Percentiles rank a stretch among this genome's conserved stretches.
phyloP scores from a whole-genome alignment of 163 green algal genomes.

The Prototheca cutis region DNA sequence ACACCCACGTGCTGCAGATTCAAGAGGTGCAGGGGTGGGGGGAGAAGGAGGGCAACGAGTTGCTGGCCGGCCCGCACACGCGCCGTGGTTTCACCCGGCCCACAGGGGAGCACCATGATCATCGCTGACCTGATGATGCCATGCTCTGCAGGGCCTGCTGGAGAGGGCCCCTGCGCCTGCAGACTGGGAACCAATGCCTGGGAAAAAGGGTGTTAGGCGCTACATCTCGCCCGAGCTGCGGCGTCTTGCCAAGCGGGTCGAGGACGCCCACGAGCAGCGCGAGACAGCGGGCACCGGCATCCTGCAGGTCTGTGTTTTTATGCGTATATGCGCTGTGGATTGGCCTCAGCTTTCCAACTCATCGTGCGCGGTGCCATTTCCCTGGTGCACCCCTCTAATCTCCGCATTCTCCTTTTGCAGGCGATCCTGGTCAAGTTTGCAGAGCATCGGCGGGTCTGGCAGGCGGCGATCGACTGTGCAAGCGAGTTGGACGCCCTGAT shows the following conservation, averaged over 20 bases:
- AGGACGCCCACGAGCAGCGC: conserved; percentile 32
- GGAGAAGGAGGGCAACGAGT: not conserved
- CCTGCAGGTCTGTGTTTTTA: too few relatives aligned
- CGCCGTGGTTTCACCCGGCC: too few relatives aligned
- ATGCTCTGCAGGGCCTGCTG: too few relatives aligned
- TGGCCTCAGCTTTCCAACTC: too few relatives aligned
- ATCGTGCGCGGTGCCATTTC: too few relatives aligned
- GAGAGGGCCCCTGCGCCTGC: too few relatives aligned
- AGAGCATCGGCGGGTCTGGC: conserved; percentile 51
- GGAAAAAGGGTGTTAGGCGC: conserved; percentile 73
- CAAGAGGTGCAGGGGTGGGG: conserved; percentile 30
- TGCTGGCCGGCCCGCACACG: too few relatives aligned
- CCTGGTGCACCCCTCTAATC: too few relatives aligned
- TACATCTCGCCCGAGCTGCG: conserved; percentile 58
- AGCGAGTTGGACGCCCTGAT: conserved; percentile 83
- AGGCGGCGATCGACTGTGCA: conserved; percentile 48
- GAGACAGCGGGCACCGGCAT: conserved; percentile 57
- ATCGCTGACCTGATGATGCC: too few relatives aligned
- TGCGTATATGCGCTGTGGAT: too few relatives aligned
- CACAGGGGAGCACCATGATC: too few relatives aligned
- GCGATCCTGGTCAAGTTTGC: conserved; percentile 56
- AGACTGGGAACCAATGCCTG: conserved; percentile 50
- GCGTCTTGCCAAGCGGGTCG: conserved; percentile 42
- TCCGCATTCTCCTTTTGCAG: conserved; percentile 26
- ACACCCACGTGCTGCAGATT: conserved; percentile 83